Evolutionary conservation across 768 basidiomycete species (phyloP), one percentile per base, ranked within the genome.

Genomic region (Xerocomellus amylosporus): DNA sequence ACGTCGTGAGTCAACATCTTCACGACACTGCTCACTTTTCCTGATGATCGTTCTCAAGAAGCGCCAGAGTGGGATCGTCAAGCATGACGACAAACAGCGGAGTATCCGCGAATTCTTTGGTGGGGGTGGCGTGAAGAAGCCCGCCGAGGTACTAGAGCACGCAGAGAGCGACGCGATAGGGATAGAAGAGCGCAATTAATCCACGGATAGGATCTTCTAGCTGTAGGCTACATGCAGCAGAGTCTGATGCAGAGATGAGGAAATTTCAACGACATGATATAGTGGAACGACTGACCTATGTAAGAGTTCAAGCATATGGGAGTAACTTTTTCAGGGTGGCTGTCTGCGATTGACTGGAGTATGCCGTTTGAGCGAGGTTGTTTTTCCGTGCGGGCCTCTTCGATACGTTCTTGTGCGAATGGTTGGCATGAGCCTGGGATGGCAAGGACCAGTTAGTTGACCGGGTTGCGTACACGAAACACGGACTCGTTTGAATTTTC

Each of bases 51-150:
- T 65, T 66, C 48, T 41, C 47, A 56, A 81, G 80, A 77, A 73
- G 44, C 82, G 90, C 5, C 90, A 93, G 67, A 81, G 78, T 55
- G 89, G 88, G 3, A 90, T 92, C 1, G 86, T 90, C 43, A 86
- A 85, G 1, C 79, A 86, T 64, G 91, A 94, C 64, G 82, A 84
- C 30, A 82, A 81, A 54, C 91, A 95, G 66, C 77, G 80, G 58
- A 83, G 87, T 64, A 87, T 94, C 43, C 79, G 88, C 20, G 76
- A 79, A 3, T 93, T 91, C 75, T 89, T 93, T 60, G 77, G 79
- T 37, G 77, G 79, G 17, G 51, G 59, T 30, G 37, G 52, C 3
- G 41, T 41, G 26, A 59, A 62, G 52, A 34, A 55, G 19, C 43
- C 53, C 22, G 56, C 48, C 8, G 64, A 61, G 33, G 54, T 39